Percentiles rank a stretch among this genome's conserved stretches.
phyloP scores from a whole-genome alignment of 169 alveolate genomes.

The Eimeria brunetti region DNA sequence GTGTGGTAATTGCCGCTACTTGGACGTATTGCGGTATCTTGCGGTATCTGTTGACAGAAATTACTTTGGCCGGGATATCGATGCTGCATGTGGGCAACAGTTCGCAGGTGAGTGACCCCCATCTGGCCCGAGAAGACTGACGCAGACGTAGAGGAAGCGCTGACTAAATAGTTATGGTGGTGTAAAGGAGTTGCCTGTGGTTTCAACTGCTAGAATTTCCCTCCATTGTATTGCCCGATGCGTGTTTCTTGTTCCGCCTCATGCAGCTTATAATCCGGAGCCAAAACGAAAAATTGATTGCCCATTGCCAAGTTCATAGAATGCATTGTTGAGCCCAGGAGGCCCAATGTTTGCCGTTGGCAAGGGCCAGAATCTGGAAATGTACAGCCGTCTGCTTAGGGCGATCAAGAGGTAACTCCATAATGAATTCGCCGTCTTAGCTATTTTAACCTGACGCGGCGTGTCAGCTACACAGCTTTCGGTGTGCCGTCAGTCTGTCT shows the following conservation, averaged over 20 bases:
- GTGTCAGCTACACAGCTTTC: not conserved
- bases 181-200: not conserved
- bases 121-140: not conserved
- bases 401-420: not conserved
- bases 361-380: not conserved
- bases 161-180: not conserved
- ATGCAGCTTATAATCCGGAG: constrained; percentile 53
- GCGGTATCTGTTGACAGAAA: constrained; percentile 81
- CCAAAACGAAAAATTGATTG: not conserved
- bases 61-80: constrained; percentile 89
- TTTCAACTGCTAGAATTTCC: not conserved
- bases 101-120: constrained; percentile 25
- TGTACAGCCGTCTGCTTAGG: not conserved
- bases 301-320: not conserved
- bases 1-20: not conserved
- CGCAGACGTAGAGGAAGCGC: not conserved
- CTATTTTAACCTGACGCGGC: not conserved
- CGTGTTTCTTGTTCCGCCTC: not conserved
- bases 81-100: constrained; percentile 92
- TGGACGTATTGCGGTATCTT: not conserved
- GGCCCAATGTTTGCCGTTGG: not conserved
- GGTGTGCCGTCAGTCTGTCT: not conserved
- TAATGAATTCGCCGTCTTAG: not conserved
- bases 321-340: not conserved
- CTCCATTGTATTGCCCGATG: not conserved